Base-by-base conservation (phyloP, 257 asterid genomes). In the Solanum appendiculatum region DNA sequence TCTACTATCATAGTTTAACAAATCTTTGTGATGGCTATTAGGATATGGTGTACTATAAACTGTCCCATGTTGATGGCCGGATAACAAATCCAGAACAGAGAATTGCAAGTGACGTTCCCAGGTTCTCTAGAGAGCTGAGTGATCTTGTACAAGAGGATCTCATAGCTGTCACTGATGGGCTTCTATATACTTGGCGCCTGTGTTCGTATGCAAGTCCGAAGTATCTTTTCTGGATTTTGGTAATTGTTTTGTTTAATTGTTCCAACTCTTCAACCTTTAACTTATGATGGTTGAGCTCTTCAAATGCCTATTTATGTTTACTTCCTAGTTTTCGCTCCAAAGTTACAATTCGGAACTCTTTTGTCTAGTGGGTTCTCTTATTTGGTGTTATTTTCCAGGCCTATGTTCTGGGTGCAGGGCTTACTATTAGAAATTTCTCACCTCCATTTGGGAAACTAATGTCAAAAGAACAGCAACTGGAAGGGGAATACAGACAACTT, bases 161-260 rank as follows among this genome's bases (percentile, higher is more conserved):
- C 72, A 86, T 94, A 88, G 99, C 99, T 58, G 94, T 95, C 88
- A 89, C 99, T 63, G 99, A 97, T 89, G 98, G 97, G 29, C 39
- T 97, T 90, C 97, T 96, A 87, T 97, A 97, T 89, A 93, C 99
- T 58, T 97, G 99, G 99, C 99, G 99, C 73, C 91, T 97, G 85
- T 97, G 99, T 93, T 94, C 99, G 33, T 97, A 97, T 91, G 98
- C 99, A 75, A 97, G 99, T 93, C 99, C 99, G 70, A 97, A 96
- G 92, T 97, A 97, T 92, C 85, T 97, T 85, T 90, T 96, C 80
- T 97, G 99, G 99, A 97, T 97, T 88, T 91, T 97, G 98, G 99
- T 97, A 90, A 86, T 15, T 23, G 51, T 54, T 51, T 87, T 46
- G 27, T 34, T 81, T 29, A 48, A 81, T 58, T 74, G 33, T 73